phyloP scores from a whole-genome alignment of 1,139 yeast species.

The Blastobotrys petasosporus region DNA sequence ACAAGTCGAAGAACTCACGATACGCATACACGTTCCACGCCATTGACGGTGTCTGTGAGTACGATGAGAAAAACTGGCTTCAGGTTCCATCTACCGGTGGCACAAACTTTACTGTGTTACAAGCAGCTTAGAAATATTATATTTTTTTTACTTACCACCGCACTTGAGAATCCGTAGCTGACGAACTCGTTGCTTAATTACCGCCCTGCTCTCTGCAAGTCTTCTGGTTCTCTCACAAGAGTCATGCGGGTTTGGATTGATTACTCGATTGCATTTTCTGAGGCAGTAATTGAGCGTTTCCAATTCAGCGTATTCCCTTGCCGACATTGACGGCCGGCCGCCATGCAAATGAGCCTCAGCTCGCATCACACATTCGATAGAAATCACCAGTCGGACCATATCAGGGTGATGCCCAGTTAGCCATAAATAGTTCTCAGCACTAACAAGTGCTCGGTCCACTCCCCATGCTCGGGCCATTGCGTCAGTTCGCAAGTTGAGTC shows the following conservation, averaged over 20 bases:
- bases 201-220: background rate
- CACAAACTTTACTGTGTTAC: conserved; percentile 42
- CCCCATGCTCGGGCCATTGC: conserved; percentile 4
- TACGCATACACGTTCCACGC: conserved; percentile 78
- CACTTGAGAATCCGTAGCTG: background rate
- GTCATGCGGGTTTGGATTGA: conserved; percentile 4
- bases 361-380: conserved; percentile 4
- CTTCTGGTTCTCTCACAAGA: background rate
- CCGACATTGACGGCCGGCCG: background rate
- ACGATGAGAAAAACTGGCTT: conserved; percentile 66
- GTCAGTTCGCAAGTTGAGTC: background rate
- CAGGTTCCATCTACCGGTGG: conserved; percentile 73
- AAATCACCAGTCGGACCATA: background rate
- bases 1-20: conserved; percentile 50
- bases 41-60: conserved; percentile 57
- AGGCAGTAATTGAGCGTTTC: conserved; percentile 4
- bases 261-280: background rate
- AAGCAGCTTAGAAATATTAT: background rate
- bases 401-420: background rate
- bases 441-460: background rate
- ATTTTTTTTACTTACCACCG: background rate
- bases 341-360: conserved; percentile 8
- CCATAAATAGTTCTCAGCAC: conserved; percentile 1
- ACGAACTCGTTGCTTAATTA: background rate
- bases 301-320: conserved; percentile 5